Conservation (phyloP, 192 early-diverging fungal genomes). For the Funneliformis mosseae region DNA sequence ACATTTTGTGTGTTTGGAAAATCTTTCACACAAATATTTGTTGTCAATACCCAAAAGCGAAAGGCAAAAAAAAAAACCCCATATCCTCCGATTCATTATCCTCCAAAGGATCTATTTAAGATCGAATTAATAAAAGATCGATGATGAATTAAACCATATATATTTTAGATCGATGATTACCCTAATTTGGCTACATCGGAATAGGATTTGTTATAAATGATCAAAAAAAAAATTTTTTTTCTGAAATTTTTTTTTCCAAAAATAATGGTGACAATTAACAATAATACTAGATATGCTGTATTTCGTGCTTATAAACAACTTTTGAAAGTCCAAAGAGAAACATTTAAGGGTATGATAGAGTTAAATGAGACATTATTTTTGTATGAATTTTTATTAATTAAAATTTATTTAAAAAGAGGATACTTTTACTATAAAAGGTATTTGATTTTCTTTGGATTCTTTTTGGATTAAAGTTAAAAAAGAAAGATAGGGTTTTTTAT, state of each 20-base stretch:
- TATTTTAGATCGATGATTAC: too few species aligned
- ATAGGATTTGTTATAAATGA: not conserved
- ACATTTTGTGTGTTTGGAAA: too few species aligned
- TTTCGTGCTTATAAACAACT: constrained; percentile 17
- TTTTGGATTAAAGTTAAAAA: not conserved
- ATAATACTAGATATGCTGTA: not conserved
- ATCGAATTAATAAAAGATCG: too few species aligned
- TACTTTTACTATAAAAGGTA: not conserved
- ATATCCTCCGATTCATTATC: too few species aligned
- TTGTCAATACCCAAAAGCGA: too few species aligned
- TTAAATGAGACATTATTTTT: not conserved
- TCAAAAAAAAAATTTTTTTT: not conserved
- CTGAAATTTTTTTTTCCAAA: too few species aligned
- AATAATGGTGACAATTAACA: not conserved
- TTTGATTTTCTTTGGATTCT: not conserved
- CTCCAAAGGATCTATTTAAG: too few species aligned
- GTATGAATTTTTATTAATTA: not conserved
- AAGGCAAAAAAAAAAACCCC: too few species aligned
- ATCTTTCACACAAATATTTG: too few species aligned
- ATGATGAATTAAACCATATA: too few species aligned
- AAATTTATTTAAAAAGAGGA: not conserved
- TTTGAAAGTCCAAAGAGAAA: constrained; percentile 1
- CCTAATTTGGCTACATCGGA: too few species aligned
- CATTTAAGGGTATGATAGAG: constrained; percentile 6
- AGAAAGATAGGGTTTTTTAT: not conserved